Evolutionary conservation across 176 grass and related monocot species (phyloP), one percentile per base, ranked within the genome.

Genomic region (Pontederia paniculata): DNA sequence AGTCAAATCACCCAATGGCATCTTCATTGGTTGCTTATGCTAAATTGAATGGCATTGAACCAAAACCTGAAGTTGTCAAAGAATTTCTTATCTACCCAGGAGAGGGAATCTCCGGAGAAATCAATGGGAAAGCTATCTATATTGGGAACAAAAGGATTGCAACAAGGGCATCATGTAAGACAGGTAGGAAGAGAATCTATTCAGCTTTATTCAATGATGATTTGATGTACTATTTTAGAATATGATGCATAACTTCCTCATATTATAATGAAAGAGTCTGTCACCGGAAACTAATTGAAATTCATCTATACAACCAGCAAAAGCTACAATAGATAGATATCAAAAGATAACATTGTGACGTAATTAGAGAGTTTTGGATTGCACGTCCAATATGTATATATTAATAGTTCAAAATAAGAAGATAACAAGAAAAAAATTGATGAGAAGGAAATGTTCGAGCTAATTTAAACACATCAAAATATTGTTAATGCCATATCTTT

Each of bases 111-210:
- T 44, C 17, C 19, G 58, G 58, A 45, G 58, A 60, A 45, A 60
- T 60, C 42, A 42, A 60, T 3, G 58, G 58, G 17, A 60, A 42
- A 60, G 44, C 10, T 13, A 60, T 60, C 44, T 60, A 60, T 20
- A 60, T 60, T 42, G 58, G 58, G 37, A 60, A 60, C 58, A 60
- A 60, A 60, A 44, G 58, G 20, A 12, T 60, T 12, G 58, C 58
- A 45, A 42, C n/a, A 45, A 60, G 58, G 41, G 42, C 58, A 20
- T 44, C 37, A 44, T 60, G n/a, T 60, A 42, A 45, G 16, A 60
- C 58, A 45, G 58, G 58, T 60, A 60, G 9, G 20, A 21, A 21
- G 5, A 4, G 15, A 50, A 50, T 16, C 12, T 50, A 50, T 50
- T 50, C 5, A 14, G 12, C 5, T n/a, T 50, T 13, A 50, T 5